Evolutionary conservation across 2,329 filamentous ascomycete species (phyloP).

Genomic region (Claviceps sorghi): DNA sequence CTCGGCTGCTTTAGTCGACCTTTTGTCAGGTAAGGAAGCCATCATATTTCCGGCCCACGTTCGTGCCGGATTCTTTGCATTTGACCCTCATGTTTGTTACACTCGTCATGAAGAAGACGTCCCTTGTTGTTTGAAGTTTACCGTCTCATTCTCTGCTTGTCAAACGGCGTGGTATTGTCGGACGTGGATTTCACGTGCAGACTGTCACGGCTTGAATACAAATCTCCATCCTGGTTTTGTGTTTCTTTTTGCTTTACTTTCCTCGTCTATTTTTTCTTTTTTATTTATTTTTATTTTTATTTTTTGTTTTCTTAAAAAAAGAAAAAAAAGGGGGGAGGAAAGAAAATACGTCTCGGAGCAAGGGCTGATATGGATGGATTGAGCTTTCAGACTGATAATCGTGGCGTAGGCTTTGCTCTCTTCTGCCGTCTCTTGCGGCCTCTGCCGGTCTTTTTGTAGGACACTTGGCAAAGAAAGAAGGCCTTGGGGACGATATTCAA

Average conservation of each 20-base stretch:
- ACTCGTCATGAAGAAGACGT: not conserved
- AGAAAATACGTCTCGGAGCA: not conserved
- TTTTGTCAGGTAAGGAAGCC: constrained; percentile 1
- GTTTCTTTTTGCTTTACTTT: not conserved
- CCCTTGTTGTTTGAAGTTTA: not conserved
- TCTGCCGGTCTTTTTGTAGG: too few relatives aligned
- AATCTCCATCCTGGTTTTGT: not conserved
- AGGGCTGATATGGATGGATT: not conserved
- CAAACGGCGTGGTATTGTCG: not conserved
- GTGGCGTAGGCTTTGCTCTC: too few relatives aligned
- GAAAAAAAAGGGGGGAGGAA: too few relatives aligned
- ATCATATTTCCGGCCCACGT: not conserved
- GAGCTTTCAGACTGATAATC: not conserved
- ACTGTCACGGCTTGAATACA: not conserved
- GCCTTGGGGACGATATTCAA: not conserved
- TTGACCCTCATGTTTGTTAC: not conserved
- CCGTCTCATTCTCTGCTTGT: not conserved
- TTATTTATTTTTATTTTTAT: not conserved
- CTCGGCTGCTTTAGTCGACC: not conserved
- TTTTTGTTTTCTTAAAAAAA: not conserved
- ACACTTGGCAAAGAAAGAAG: not conserved
- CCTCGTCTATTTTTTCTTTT: not conserved
- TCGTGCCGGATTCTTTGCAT: not conserved
- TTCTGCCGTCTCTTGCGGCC: too few relatives aligned
- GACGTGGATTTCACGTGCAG: not conserved